Evolutionary conservation across 306 rosid genomes (phyloP), one percentile per base, ranked within the genome.

Genomic region (Alnus glutinosa): DNA sequence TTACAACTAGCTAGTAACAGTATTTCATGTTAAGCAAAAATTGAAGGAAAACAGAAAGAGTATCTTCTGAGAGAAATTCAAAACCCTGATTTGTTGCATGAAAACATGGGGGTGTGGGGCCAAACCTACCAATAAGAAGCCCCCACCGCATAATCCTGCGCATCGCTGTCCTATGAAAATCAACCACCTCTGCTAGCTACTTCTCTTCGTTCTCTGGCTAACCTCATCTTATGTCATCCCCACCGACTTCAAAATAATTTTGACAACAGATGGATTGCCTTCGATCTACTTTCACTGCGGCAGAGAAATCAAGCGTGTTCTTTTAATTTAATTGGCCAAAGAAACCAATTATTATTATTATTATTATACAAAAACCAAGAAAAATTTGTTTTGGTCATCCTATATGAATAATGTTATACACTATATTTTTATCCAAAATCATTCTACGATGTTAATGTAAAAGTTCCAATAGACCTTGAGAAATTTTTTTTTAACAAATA

Each of bases 11-110:
- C 28, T 32, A 4, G 44, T 39, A 75, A 23, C 28, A 81, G 75
- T 62, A 69, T 63, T 55, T 50, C 70, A 63, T 39, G 74, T 73
- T 71, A 81, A 75, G 79, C 81, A 76, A 81, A 72, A 61, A 52
- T 19, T 68, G 66, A 44, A 75, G 46, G 6, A 42, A 42, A 42
- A 5, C 46, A 42, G 46, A 42, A 70, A 67, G 71, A 30, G 50
- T 19, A 81, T 84, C 82, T 84, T 78, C 82, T 78, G 64, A 77
- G 11, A 77, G 80, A 84, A 84, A 83, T 81, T 59, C 79, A 80
- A 80, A 78, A 78, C 73, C 87, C 89, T 83, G 81, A 89, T 83
- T 89, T 89, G 87, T 81, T 87, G 93, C 93, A 87, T 89, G 89
- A 85, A 87, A 89, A 84, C 78, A 87, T 70, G 85, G 89, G 55